Base-by-base conservation (phyloP, 257 asterid species). In the Salvia miltiorrhiza region DNA sequence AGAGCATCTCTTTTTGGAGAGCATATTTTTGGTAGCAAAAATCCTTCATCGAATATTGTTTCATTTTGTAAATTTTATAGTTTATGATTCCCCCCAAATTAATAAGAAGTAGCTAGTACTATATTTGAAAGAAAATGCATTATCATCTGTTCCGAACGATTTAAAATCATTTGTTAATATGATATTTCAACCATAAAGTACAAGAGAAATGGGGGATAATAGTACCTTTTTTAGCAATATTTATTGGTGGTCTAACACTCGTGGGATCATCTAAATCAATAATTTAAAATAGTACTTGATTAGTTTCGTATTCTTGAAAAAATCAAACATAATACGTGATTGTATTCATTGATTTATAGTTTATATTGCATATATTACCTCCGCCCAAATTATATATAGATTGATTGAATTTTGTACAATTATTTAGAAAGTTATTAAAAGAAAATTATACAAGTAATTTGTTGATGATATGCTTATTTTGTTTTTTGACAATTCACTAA, bases 1-100 rank as follows among this genome's bases (percentile, higher is more conserved):
- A 47, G 44, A 16, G 65, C 66, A 71, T 67, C 80, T 74, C 69
- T 60, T 53, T 63, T 39, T 37, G 10, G 13, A 9, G 19, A 50
- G n/a, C 71, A 60, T 52, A 35, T 58, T 71, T 47, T 3, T 70
- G 69, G 72, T 37, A 9, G 8, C 60, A 4, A 71, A 35, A 10
- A 1, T 43, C 21, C 1, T 30, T 41, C 13, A 2, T 35, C 2
- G 6, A 60, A 60, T 56, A 30, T 56, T n/a, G 11, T 35, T 13
- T 19, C 10, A 7, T 21, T 71, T 16, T 12, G 1, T 40, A 40
- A 44, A 45, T 0, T 16, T 37, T 44, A 14, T 53, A 47, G 23
- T 16, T 47, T 13, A 9, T 40, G 40, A 35, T 9, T 37, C 43
- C 11, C 12, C 13, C 12, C 35, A 30, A 30, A 7, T n/a, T n/a